A percentile compares a stretch with the other conserved stretches of the same genome.
phyloP scores from a whole-genome alignment of 441 rosid genomes.

The Arabidopsis hybrid region DNA sequence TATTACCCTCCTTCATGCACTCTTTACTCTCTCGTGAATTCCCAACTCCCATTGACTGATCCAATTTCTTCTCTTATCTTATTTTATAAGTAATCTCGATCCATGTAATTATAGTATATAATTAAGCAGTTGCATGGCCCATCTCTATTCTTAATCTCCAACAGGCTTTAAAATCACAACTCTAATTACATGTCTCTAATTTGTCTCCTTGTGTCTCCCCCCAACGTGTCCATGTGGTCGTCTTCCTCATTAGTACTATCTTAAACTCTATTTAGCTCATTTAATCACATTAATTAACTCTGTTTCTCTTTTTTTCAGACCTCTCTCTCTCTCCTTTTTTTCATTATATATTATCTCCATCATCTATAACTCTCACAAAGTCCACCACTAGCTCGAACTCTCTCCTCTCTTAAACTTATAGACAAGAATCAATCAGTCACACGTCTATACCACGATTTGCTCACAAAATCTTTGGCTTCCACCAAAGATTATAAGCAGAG shows the following conservation, averaged over 20 bases:
- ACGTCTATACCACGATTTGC: constrained; percentile 40
- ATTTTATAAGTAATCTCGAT: constrained; percentile 24
- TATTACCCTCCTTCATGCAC: constrained; percentile 38
- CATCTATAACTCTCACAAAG: constrained; percentile 37
- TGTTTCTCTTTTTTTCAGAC: constrained; percentile 51
- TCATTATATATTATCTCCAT: constrained; percentile 47
- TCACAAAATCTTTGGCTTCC: constrained; percentile 10
- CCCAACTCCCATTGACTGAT: constrained; percentile 31
- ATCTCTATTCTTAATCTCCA: constrained; percentile 22
- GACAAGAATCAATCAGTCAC: constrained; percentile 38
- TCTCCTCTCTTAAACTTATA: constrained; percentile 44
- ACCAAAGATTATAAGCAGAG: constrained; percentile 43
- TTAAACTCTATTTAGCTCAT: constrained; percentile 16
- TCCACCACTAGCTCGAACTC: constrained; percentile 43
- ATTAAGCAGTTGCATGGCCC: constrained; percentile 36
- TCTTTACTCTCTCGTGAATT: constrained; percentile 12
- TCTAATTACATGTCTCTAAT: constrained; percentile 43
- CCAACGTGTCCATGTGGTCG: constrained; percentile 72
- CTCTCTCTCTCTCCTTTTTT: constrained; percentile 28
- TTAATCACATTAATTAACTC: constrained; percentile 34
- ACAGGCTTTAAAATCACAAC: constrained; percentile 21
- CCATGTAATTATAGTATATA: constrained; percentile 13
- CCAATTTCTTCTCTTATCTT: constrained; percentile 15
- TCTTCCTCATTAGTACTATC: constrained; percentile 53
- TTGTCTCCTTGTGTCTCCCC: constrained; percentile 47